Conservation (phyloP, 768 basidiomycete species). For the Pisolithus microcarpus region DNA sequence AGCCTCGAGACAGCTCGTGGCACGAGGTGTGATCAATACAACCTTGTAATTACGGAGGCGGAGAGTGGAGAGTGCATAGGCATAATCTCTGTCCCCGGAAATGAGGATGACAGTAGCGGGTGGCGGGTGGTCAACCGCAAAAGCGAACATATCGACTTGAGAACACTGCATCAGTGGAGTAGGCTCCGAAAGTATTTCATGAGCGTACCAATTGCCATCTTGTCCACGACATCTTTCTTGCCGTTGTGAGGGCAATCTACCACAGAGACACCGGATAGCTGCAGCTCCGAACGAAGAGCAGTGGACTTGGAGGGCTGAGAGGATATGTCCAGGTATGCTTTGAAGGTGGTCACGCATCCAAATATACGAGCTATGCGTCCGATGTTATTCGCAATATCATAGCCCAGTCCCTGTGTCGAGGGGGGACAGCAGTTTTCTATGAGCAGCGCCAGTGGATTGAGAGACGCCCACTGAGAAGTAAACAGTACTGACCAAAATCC, state of each 20-base stretch:
- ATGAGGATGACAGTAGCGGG: slow-evolving; percentile 55
- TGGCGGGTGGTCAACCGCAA: slow-evolving; percentile 52
- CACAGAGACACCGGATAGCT: slow-evolving; percentile 38
- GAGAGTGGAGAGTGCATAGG: slow-evolving; percentile 52
- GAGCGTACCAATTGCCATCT: slow-evolving; percentile 39
- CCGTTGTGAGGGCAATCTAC: slow-evolving; percentile 30
- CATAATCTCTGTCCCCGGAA: slow-evolving; percentile 60
- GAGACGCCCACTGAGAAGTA: neutral
- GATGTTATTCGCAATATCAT: slow-evolving; percentile 37
- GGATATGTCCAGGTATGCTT: slow-evolving; percentile 46
- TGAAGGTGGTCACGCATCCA: slow-evolving; percentile 44
- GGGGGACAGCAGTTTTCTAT: slow-evolving; percentile 28
- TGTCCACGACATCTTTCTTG: slow-evolving; percentile 35
- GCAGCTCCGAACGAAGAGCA: slow-evolving; percentile 34
- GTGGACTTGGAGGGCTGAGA: slow-evolving; percentile 30
- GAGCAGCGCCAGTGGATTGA: slow-evolving; percentile 12
- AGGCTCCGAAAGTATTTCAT: too few species aligned
- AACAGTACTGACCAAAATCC: slow-evolving; percentile 27
- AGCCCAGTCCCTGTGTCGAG: slow-evolving; percentile 31
- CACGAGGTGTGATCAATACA: slow-evolving; percentile 37
- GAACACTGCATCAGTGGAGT: too few species aligned
- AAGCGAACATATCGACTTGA: slow-evolving; percentile 59
- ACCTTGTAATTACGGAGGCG: slow-evolving; percentile 48
- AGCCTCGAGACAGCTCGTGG: slow-evolving; percentile 40
- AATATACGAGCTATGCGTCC: slow-evolving; percentile 38